phyloP scores from a whole-genome alignment of 192 early-diverging fungal species.

The Coemansia sp. region DNA sequence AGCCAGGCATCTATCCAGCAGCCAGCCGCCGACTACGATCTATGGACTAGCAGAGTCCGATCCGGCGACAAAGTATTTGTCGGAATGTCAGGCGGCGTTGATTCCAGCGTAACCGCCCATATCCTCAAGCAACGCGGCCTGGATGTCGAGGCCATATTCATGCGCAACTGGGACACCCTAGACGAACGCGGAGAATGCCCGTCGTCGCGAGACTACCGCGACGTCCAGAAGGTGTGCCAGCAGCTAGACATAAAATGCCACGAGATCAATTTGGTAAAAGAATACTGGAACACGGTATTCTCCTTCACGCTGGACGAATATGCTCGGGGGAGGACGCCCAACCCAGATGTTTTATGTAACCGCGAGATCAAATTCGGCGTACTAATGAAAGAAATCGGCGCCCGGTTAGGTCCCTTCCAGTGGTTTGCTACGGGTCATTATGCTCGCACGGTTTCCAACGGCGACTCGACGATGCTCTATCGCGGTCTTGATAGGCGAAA shows the following conservation, averaged over 20 bases:
- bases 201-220: conserved; percentile 71
- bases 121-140: conserved; percentile 65
- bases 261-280: conserved; percentile 72
- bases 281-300: conserved; percentile 94
- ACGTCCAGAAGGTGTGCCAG: conserved; percentile 71
- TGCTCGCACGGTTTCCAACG: conserved; percentile 18
- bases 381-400: conserved; percentile 59
- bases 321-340: conserved; percentile 74
- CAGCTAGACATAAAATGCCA: conserved; percentile 67
- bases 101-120: conserved; percentile 83
- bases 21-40: not conserved
- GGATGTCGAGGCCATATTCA: conserved; percentile 78
- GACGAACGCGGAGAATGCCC: conserved; percentile 81
- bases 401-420: conserved; percentile 1
- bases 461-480: not conserved
- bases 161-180: conserved; percentile 93
- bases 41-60: conserved; percentile 6
- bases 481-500: conserved; percentile 69
- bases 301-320: conserved; percentile 74
- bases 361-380: conserved; percentile 92
- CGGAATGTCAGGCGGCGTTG: conserved; percentile 94
- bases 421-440: conserved; percentile 72
- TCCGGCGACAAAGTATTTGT: conserved; percentile 61
- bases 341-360: conserved; percentile 94
- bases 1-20: not conserved